Base-by-base conservation (phyloP, 805 yeast species). In the Trichomonascus vanleenenianus region DNA sequence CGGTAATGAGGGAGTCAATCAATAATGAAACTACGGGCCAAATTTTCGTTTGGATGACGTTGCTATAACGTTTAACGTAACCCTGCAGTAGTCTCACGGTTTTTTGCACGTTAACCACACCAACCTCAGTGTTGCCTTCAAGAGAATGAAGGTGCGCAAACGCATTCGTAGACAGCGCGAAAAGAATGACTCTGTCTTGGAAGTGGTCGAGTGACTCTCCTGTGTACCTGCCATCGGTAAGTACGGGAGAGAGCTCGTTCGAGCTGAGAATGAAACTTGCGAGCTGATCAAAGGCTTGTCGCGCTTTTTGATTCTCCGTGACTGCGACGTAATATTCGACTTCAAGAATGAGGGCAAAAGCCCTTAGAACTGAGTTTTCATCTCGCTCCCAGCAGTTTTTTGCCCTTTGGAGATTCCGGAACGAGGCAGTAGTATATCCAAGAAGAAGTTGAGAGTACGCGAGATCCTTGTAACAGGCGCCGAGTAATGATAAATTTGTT, bases 21-120 rank as follows among this genome's bases (percentile, higher is more conserved):
- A 49, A 43, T 12, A 42, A 6, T 4, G 43, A 32, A 9, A 46
- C 33, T 3, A 46, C 36, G 15, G 43, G 30, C 51, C 53, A 47
- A 12, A 43, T 34, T 14, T 34, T 34, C 12, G 41, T 14, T n/a
- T 8, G n/a, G 15, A 31, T 30, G 12, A 22, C 19, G 30, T 27
- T n/a, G 2, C 14, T 30, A 12, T 30, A n/a, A 15, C 45, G 38
- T 19, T 49, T 44, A 11, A 44, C 2, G 27, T 39, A 44, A 2
- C 42, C 42, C 18, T 45, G 52, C 6, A 51, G 25, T 2, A 51
- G 16, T n/a, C 47, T 34, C 2, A 44, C 37, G 2, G 42, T 38
- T 16, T 47, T 40, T 36, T 46, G 48, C 10, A 44, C 16, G 9
- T 25, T 34, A 9, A 32, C 44, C 11, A 43, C 41, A 8, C 45